These are phyloP conservation scores for Sphenostylis stenocarpa DNA, from an alignment of 306 rosid genomes.

Conservation along the genomic window DNA sequence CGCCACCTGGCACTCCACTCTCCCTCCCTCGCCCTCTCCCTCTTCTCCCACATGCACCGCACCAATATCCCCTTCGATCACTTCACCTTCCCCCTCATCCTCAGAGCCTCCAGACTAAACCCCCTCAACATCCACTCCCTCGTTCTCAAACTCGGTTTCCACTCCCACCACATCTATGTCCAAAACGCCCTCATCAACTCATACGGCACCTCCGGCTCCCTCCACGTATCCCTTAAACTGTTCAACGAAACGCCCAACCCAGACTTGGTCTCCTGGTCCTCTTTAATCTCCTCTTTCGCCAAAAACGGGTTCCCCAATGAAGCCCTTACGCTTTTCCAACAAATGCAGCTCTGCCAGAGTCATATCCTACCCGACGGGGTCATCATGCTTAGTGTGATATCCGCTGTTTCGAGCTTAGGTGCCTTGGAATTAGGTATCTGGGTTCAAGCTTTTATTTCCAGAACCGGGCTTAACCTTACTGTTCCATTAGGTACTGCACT, in stretches of 20 bases:
- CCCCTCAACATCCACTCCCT: constrained; percentile 44
- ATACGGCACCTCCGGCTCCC: constrained; percentile 43
- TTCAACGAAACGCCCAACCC: constrained; percentile 49
- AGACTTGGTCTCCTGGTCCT: constrained; percentile 67
- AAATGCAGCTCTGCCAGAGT: constrained; percentile 52
- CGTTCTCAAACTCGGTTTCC: constrained; percentile 48
- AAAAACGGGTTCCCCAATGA: constrained; percentile 43
- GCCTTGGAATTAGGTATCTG: constrained; percentile 58
- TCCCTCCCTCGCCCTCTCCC: constrained; percentile 41
- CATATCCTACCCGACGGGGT: constrained; percentile 40
- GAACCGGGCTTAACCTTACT: constrained; percentile 33
- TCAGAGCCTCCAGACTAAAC: constrained; percentile 23
- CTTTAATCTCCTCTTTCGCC: constrained; percentile 43
- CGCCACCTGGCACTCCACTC: constrained; percentile 40
- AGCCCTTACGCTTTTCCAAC: constrained; percentile 47
- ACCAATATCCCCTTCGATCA: constrained; percentile 41
- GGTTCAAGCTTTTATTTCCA: constrained; percentile 42
- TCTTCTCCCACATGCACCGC: constrained; percentile 54
- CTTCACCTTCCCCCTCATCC: constrained; percentile 68
- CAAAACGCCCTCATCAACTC: constrained; percentile 47
- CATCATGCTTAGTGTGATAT: constrained; percentile 49
- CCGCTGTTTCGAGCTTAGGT: constrained; percentile 59
- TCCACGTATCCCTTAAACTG: constrained; percentile 40
- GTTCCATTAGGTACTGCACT: constrained; percentile 62
- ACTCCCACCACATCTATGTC: constrained; percentile 43